Evolutionary conservation across 2,329 filamentous ascomycete genomes (phyloP).

Genomic region (Dendryphion nanum): DNA sequence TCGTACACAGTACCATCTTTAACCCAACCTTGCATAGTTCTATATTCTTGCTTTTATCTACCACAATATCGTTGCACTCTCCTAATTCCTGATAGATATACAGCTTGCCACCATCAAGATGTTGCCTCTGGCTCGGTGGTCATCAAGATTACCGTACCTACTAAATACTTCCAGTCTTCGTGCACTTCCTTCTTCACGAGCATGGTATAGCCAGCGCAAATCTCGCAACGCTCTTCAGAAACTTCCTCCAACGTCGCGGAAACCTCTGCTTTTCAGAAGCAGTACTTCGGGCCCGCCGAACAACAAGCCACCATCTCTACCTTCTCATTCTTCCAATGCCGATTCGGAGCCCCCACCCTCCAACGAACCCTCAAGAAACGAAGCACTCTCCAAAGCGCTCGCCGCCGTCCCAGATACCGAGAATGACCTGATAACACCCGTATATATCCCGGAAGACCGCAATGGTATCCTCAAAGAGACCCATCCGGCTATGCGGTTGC

Average conservation of each 20-base stretch:
- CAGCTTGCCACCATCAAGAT: too few species aligned
- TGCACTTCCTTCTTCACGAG: neutral
- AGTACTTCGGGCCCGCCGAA: slow-evolving; percentile 11
- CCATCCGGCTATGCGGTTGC: slow-evolving; percentile 58
- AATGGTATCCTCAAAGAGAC: slow-evolving; percentile 57
- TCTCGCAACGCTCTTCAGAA: slow-evolving; percentile 23
- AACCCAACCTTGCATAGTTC: too few species aligned
- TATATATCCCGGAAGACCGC: slow-evolving; percentile 61
- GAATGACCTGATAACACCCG: slow-evolving; percentile 56
- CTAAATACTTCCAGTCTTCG: too few species aligned
- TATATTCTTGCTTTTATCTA: too few species aligned
- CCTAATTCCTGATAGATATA: too few species aligned
- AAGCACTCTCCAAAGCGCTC: slow-evolving; percentile 47
- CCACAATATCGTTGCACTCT: too few species aligned
- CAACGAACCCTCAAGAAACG: slow-evolving; percentile 31
- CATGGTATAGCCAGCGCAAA: slow-evolving; percentile 5
- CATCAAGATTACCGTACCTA: slow-evolving; percentile 26
- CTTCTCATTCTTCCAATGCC: slow-evolving; percentile 9
- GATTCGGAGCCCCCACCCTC: slow-evolving; percentile 3
- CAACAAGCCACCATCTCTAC: slow-evolving; percentile 5
- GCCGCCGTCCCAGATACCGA: slow-evolving; percentile 42
- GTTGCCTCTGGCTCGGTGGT: slow-evolving; percentile 26
- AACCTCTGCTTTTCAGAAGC: slow-evolving; percentile 3
- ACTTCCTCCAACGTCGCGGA: slow-evolving; percentile 13
- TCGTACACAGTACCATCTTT: too few species aligned